phyloP scores from a whole-genome alignment of 257 asterid species.

The Solanum infundibuliforme region DNA sequence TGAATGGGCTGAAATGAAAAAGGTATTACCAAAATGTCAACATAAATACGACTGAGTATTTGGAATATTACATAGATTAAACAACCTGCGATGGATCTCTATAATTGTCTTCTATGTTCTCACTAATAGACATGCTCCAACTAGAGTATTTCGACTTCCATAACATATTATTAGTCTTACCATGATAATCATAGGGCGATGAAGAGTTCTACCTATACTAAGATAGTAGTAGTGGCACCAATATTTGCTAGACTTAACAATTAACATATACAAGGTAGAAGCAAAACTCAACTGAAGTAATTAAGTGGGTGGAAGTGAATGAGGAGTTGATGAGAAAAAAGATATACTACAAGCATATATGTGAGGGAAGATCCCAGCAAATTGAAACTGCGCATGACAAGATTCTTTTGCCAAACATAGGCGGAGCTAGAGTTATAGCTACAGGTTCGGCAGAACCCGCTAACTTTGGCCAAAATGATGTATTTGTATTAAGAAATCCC shows the following conservation, averaged over 20 bases:
- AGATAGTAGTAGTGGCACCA: neutral
- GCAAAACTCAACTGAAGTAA: neutral
- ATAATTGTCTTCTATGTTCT: neutral
- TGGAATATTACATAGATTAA: neutral
- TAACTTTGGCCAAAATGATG: neutral
- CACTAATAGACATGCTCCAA: neutral
- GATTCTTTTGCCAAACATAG: neutral
- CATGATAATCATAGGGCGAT: neutral
- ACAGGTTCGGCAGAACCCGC: neutral
- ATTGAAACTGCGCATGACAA: neutral
- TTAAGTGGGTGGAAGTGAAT: neutral
- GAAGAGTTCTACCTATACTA: neutral
- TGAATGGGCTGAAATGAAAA: constrained; percentile 61
- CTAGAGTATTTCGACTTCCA: neutral
- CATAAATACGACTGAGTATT: neutral
- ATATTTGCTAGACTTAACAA: neutral
- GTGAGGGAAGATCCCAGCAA: neutral
- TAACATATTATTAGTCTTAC: neutral
- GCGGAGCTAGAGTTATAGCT: neutral
- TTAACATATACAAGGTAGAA: neutral
- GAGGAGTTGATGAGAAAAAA: neutral
- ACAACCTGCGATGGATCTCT: neutral
- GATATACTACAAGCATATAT: neutral
- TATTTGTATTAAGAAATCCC: neutral
- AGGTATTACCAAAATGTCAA: neutral